Base-by-base conservation (phyloP, 768 basidiomycete genomes). In the Mycena filopes region DNA sequence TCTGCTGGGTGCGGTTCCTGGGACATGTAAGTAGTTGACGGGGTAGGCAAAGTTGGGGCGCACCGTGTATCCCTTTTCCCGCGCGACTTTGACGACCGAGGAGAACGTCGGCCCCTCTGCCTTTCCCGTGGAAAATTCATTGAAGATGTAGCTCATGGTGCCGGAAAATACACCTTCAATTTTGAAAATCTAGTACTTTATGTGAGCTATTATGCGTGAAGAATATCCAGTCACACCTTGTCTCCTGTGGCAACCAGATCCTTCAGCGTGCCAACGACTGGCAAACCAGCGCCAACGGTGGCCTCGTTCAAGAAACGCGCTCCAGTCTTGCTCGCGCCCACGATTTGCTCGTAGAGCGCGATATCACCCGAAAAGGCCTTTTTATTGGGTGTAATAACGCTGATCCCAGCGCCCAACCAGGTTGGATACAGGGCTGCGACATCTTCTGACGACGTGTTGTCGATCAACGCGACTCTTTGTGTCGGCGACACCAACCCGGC, bases 111-210 rank as follows among this genome's bases (percentile, higher is more conserved):
- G 89, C 0, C 91, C 91, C 51, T 86, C 85, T 6, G 88, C 79
- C 48, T 85, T 83, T 2, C 87, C 89, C 5, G 88, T 90, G 3
- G 93, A 90, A 80, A 96, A 94, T 67, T 95, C 89, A 80, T 99
- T 99, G 86, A 99, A 99, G 80, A 99, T 99, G 81, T 99, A 99
- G 75, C 92, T 95, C 84, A 99, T 88, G 3, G 98, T 99, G 11
- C 98, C 98, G 6, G 94, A 96, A 78, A 99, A 94, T 23, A 99
- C 98, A 41, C 98, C 98, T 77, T 99, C 98, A 69, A 99, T 94
- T 83, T 94, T 97, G 72, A 84, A 80, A 67, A 97, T 82, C 91
- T 93, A n/a, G n/a, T n/a, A n/a, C n/a, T n/a, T n/a, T n/a, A n/a
- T n/a, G n/a, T n/a, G n/a, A n/a, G n/a, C n/a, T n/a, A 65, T 26